phyloP scores from a whole-genome alignment of 1,284 basidiomycete species.

The Naganishia cerealis region DNA sequence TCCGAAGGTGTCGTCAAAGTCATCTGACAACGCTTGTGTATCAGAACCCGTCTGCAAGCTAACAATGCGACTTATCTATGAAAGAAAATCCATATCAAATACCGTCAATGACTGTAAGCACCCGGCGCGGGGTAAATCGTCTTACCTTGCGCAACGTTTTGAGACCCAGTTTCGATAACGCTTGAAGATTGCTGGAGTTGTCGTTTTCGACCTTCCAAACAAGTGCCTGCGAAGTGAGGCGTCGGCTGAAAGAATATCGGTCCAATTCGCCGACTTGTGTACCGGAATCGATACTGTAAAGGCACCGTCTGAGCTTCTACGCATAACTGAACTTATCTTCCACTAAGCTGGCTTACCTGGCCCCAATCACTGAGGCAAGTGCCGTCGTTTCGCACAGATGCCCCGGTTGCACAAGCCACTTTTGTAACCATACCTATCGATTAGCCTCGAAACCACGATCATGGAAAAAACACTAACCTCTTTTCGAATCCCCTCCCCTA shows the following conservation, averaged over 20 bases:
- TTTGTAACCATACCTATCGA: neutral
- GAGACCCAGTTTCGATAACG: neutral
- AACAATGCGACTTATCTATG: neutral
- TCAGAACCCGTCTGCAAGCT: neutral
- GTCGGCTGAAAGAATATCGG: constrained; percentile 12
- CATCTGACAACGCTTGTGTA: neutral
- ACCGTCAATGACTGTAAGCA: neutral
- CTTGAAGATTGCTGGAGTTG: constrained; percentile 1
- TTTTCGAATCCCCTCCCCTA: constrained; percentile 17
- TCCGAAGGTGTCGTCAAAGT: neutral
- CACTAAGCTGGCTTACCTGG: constrained; percentile 3
- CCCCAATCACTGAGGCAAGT: constrained; percentile 6
- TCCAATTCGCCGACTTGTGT: constrained; percentile 18
- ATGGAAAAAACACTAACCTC: constrained; percentile 7
- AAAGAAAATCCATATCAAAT: neutral
- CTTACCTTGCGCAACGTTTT: constrained; percentile 21
- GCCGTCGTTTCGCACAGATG: constrained; percentile 13
- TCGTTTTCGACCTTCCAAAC: constrained; percentile 23
- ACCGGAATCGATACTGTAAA: neutral
- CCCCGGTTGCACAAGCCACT: constrained; percentile 26
- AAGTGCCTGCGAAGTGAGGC: constrained; percentile 10
- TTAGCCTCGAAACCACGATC: neutral
- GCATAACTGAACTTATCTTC: neutral
- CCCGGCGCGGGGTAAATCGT: neutral
- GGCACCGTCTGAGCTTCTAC: neutral